Evolutionary conservation across 139 green algal species (phyloP), one percentile per base, ranked within the genome.

Genomic region (Picochlorum sp.): DNA sequence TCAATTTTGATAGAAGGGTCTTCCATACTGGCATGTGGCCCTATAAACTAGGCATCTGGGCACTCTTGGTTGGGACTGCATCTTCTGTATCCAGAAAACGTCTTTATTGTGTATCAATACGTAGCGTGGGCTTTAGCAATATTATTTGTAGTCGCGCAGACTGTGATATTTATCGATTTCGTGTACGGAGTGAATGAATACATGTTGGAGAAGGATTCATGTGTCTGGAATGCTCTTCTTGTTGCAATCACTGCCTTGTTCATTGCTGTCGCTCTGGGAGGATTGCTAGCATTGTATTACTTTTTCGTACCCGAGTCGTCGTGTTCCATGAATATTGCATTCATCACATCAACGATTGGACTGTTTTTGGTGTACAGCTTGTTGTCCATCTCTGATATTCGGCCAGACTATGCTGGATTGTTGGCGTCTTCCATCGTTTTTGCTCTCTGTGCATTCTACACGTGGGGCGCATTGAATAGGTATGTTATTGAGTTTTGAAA

Each of bases 281-380:
- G 79, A 13, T 79, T 86, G n/a, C 85, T 77, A 38, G 62, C 87
- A 20, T 28, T 67, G 16, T 34, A 45, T 38, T 55, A 86, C 54
- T 89, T 69, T 65, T 95, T 85, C 49, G 81, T 84, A 3, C 74
- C 83, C 1, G 49, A 45, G 8, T 18, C 55, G 6, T 67, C 41
- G 47, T 92, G 86, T 70, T 67, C 62, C n/a, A 68, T 88, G 14
- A 95, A 95, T 63, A 82, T 92, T 52, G 88, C 86, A 56, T 91
- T 93, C 66, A 88, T 89, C 66, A 92, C 88, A 1, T 87, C 71
- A 60, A 85, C 79, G 16, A 49, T 95, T 4, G 56, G 92, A 4
- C 49, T 88, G 32, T 85, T 76, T 16, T 15, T 92, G 2, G 45
- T 65, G 3, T 82, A 86, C 52, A 78, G 34, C 4, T 28, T 81